Percentiles rank a stretch among this genome's conserved stretches.
Evolutionary conservation across 225 moss, liverwort and hornwort species (phyloP).

Genomic region (Thuidium tamariscinum): DNA sequence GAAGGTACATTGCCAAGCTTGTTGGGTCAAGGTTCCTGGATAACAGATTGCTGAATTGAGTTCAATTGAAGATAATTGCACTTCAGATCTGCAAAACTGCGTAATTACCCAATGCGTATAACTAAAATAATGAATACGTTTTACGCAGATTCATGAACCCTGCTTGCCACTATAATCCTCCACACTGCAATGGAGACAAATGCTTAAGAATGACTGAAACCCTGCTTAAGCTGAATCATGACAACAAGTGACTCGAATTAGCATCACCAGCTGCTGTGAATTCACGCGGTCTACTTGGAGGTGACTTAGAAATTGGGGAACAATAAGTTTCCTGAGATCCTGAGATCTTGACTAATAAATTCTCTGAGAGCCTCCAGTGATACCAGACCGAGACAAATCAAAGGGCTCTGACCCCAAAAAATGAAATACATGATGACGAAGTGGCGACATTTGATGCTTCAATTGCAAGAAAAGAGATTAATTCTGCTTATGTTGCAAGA

Average conservation of each 20-base stretch:
- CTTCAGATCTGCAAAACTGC: background rate
- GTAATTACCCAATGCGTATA: background rate
- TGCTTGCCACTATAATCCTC: background rate
- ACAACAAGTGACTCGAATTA: background rate
- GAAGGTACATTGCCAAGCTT: background rate
- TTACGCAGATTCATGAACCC: background rate
- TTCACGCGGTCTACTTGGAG: background rate
- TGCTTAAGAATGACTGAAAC: background rate
- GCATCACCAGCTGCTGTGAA: background rate
- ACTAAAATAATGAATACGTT: background rate
- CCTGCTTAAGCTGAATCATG: background rate
- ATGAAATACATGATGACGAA: background rate
- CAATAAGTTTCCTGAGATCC: background rate
- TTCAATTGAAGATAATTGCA: background rate
- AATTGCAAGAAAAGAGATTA: background rate
- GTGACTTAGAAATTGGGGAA: background rate
- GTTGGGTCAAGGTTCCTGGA: background rate
- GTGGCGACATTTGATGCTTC: background rate
- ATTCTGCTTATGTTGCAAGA: constrained; percentile 11
- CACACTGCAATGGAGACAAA: background rate
- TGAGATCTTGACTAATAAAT: background rate
- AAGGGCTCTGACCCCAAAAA: background rate
- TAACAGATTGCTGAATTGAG: background rate
- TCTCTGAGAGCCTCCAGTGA: background rate
- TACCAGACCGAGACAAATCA: background rate